Evolutionary conservation across 2,329 filamentous ascomycete species (phyloP), one percentile per base, ranked within the genome.

Genomic region (Botryotinia calthae): DNA sequence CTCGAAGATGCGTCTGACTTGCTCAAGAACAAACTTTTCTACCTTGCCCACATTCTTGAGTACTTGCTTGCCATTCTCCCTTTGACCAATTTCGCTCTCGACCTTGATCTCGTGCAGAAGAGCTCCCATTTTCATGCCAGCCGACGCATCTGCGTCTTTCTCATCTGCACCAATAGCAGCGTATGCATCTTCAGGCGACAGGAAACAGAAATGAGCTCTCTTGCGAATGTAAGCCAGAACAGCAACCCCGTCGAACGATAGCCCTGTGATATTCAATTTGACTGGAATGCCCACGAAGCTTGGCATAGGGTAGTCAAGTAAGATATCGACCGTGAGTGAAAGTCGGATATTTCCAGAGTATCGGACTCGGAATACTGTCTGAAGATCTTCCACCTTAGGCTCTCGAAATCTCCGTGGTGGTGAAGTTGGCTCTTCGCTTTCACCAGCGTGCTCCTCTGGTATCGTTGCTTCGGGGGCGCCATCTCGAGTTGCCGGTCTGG

Each of bases 31-130:
- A 82, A 99, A 99, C 79, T 94, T 92, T 84, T 99, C 96, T 73
- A 99, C 96, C 86, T 99, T 99, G 73, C 96, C 95, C 67, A 99
- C 95, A 81, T 99, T 99, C 86, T 98, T 98, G 74, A 99, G 84
- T 64, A 95, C 96, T 84, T 98, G 95, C 84, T 96, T 97, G 40
- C 94, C 93, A 74, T 92, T 91, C 79, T 97, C 94, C 76, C 94
- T 90, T 81, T 96, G 91, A 10, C 96, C 96, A 81, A 99, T 99
- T 83, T 99, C 96, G 81, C 95, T 98, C 82, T 99, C 96, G 10
- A 99, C 95, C 76, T 91, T 90, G 78, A 99, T 97, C 83, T 98
- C 93, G 81, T 97, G 94, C 72, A 99, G 83, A 73, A 98, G 83
- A 0, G 93, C 93, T 6, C 93, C 94, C 74, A 93, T 87, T 56